These are phyloP conservation scores for Aspergillus hortae DNA, from an alignment of 2,329 filamentous ascomycete genomes.

Conservation along the genomic window DNA sequence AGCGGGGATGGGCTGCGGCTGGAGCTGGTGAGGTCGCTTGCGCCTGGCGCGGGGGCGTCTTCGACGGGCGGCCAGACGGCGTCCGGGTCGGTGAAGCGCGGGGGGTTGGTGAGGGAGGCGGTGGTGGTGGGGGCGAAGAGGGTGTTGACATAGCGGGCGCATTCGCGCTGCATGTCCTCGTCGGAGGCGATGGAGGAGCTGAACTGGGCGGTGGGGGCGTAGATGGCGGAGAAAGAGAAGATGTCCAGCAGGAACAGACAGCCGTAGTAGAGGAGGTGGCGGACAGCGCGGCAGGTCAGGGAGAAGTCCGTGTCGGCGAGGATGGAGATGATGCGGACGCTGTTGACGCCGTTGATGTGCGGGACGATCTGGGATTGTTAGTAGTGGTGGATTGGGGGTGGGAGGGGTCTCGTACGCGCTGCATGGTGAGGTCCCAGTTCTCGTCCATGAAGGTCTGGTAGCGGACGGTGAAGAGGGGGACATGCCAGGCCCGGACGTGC, in stretches of 20 bases:
- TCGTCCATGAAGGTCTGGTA: slow-evolving; percentile 52
- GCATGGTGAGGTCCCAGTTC: slow-evolving; percentile 54
- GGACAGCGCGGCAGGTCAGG: slow-evolving; percentile 79
- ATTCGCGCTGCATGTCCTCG: slow-evolving; percentile 78
- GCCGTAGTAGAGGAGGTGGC: slow-evolving; percentile 90
- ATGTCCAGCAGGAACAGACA: slow-evolving; percentile 87
- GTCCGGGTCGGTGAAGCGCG: slow-evolving; percentile 27
- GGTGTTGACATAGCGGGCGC: slow-evolving; percentile 73
- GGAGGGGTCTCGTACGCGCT: slow-evolving; percentile 34
- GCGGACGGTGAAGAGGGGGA: slow-evolving; percentile 69
- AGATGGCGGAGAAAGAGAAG: slow-evolving; percentile 90
- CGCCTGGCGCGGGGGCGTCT: slow-evolving; percentile 17
- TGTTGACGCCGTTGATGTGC: slow-evolving; percentile 86
- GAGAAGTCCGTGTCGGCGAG: slow-evolving; percentile 82
- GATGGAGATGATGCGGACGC: slow-evolving; percentile 80
- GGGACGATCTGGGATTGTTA: slow-evolving; percentile 60
- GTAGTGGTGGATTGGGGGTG: background rate
- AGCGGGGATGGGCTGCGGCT: slow-evolving; percentile 10
- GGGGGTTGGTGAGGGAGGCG: slow-evolving; percentile 17
- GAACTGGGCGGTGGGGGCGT: slow-evolving; percentile 76
- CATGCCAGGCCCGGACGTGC: slow-evolving; percentile 80
- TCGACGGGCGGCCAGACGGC: slow-evolving; percentile 44
- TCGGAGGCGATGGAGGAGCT: slow-evolving; percentile 72
- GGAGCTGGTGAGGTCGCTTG: slow-evolving; percentile 13
- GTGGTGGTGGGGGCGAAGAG: slow-evolving; percentile 35